Evolutionary conservation across 768 basidiomycete genomes (phyloP), one percentile per base, ranked within the genome.

Genomic region (Lepiota brunneoincarnata): DNA sequence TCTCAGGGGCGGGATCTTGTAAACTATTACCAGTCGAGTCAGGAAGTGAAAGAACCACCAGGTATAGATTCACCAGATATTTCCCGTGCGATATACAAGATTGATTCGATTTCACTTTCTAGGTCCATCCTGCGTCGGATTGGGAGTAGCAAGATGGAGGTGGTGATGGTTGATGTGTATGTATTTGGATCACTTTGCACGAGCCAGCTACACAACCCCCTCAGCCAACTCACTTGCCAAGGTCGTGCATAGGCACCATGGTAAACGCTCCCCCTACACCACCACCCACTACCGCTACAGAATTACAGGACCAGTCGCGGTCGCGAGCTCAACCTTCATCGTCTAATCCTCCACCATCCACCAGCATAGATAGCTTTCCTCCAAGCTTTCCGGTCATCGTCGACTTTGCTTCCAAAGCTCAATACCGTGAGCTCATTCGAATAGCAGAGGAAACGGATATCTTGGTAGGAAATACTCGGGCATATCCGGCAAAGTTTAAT

Each of bases 51-150:
- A 36, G n/a, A 38, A 48, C 42, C 58, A 55, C 49, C 43, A 17
- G 35, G 23, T 41, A 20, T 36, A 38, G 37, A 69, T 73, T 65
- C 62, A 93, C 93, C 92, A 76, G 89, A 93, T 49, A 95, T 79
- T 75, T 95, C 93, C 37, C 93, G 79, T n/a, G 83, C 87, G 58
- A 96, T 86, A 69, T 91, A 94, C 35, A 97, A 75, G 61, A 95
- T 82, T 42, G 91, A 92, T 69, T 95, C 89, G 56, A 95, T 87
- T 64, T 94, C 92, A 56, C 93, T 91, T 55, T 82, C 80, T 56
- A 65, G 59, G 42, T 86, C 81, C 79, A 86, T 86, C n/a, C 31
- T 44, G 61, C 54, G 66, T 63, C 47, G 28, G 23, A 38, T 52
- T 24, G 21, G 51, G 49, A 48, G 38, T 38, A 34, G 36, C 9